Percentiles rank a stretch among this genome's conserved stretches.
Evolutionary conservation across 2,329 filamentous ascomycete species (phyloP).

Genomic region (Penicillium sp.): DNA sequence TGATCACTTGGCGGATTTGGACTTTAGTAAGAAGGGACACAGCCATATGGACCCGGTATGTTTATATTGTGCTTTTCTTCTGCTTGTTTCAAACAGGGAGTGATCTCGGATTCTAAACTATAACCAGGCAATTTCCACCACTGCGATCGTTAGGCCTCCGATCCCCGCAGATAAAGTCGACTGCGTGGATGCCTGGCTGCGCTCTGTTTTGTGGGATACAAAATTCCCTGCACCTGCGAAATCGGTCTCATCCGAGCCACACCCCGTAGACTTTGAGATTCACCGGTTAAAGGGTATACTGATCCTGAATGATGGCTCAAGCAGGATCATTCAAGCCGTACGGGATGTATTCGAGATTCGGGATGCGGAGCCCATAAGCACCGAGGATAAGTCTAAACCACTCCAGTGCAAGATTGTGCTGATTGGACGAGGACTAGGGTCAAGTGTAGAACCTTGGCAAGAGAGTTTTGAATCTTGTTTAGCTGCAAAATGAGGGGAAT

Average conservation of each 20-base stretch:
- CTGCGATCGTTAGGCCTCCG: conserved; percentile 59
- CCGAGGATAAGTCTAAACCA: conserved; percentile 14
- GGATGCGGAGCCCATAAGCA: conserved; percentile 42
- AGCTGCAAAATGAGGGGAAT: neutral
- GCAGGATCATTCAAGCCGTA: conserved; percentile 81
- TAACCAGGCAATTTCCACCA: conserved; percentile 68
- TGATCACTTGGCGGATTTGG: conserved; percentile 65
- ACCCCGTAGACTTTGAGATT: conserved; percentile 57
- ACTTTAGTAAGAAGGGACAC: conserved; percentile 67
- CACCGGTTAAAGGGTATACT: conserved; percentile 81
- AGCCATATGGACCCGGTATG: conserved; percentile 77
- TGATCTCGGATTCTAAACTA: neutral
- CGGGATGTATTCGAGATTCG: conserved; percentile 87
- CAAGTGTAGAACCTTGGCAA: conserved; percentile 27
- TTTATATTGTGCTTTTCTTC: neutral
- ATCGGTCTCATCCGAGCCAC: conserved; percentile 12
- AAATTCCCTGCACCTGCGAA: conserved; percentile 20
- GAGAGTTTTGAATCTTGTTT: conserved; percentile 30
- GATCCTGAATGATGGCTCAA: conserved; percentile 53
- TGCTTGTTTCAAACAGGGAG: neutral
- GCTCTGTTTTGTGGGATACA: conserved; percentile 71
- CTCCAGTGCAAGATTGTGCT: conserved; percentile 40
- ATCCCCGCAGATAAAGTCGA: conserved; percentile 52
- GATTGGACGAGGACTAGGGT: conserved; percentile 39
- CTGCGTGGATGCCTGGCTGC: conserved; percentile 69